Percentiles rank a stretch among this genome's conserved stretches.
These are phyloP conservation scores for Serendipita sp. DNA, from an alignment of 768 basidiomycete species.

Conservation along the genomic window DNA sequence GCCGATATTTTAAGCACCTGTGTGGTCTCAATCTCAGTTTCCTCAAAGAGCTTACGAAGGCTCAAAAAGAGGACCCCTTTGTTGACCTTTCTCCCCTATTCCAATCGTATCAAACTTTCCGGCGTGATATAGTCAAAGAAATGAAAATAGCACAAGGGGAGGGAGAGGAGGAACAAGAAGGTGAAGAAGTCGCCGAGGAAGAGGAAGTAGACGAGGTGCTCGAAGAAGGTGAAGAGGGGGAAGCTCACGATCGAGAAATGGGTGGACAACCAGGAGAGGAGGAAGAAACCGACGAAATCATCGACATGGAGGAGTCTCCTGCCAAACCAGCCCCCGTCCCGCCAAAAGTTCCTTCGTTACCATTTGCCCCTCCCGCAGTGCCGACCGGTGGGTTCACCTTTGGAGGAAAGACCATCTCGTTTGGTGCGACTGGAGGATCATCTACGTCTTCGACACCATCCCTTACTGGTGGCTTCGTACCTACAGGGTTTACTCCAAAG, in stretches of 20 bases:
- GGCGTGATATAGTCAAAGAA: neutral
- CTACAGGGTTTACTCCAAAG: neutral
- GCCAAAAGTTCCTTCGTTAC: neutral
- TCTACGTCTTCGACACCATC: neutral
- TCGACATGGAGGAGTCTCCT: neutral
- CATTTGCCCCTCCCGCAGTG: neutral
- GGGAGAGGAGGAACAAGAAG: neutral
- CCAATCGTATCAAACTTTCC: neutral
- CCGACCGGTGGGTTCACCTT: neutral
- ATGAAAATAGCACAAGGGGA: neutral
- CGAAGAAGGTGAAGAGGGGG: neutral
- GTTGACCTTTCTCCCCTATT: neutral
- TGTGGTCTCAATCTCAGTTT: neutral
- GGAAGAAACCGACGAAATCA: neutral
- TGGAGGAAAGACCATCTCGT: constrained; percentile 1
- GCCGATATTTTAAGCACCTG: neutral
- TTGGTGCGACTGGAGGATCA: neutral
- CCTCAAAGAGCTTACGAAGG: neutral
- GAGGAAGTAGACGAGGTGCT: neutral
- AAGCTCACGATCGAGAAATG: neutral
- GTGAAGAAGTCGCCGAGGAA: neutral
- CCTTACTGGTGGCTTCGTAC: neutral
- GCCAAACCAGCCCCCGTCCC: neutral
- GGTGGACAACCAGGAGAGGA: neutral
- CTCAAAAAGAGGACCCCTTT: neutral